Evolutionary conservation across 441 rosid genomes (phyloP), one percentile per base, ranked within the genome.

Genomic region (Cnidoscolus chayamansa): DNA sequence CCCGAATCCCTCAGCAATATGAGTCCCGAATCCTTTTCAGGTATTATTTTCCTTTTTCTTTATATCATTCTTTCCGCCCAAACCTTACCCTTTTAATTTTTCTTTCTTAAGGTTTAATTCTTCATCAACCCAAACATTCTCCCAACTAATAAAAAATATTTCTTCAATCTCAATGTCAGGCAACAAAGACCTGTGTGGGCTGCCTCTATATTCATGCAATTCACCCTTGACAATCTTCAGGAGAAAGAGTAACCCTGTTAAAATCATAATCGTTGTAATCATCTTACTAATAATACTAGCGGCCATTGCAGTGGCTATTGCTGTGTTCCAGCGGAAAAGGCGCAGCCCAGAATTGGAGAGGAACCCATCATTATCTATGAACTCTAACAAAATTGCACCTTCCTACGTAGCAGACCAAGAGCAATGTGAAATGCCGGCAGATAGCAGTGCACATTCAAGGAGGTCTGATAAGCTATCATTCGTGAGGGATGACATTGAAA

Each of bases 121-220:
- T 35, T 2, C 45, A 40, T 40, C 40, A 40, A 40, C 25, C 25
- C 25, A 25, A 25, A 25, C 25, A 25, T 25, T 25, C 25, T 25
- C 25, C 25, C 25, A 25, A 25, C 25, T 25, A 25, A 25, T 35
- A 35, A 35, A 2, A 35, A 40, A 40, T 40, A 35, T 35, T 35
- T 6, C 45, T 40, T 40, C 4, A 40, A 40, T 40, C 45, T 31
- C 13, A 7, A 68, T 80, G 78, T 63, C 82, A 92, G 98, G 97
- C 53, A 93, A 93, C 78, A 86, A 78, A 67, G 80, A 65, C 16
- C 82, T 90, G 20, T 90, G 98, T 40, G 95, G 85, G 13, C 70
- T 70, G 60, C 97, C 97, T 64, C 78, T 92, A n/a, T 76, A 67
- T 1, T 60, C 79, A 17, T 88, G 96, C 75, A 54, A 57, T 43